Percentiles rank a stretch among this genome's conserved stretches.
phyloP scores from a whole-genome alignment of 192 early-diverging fungal genomes.

The Coemansia sp. region DNA sequence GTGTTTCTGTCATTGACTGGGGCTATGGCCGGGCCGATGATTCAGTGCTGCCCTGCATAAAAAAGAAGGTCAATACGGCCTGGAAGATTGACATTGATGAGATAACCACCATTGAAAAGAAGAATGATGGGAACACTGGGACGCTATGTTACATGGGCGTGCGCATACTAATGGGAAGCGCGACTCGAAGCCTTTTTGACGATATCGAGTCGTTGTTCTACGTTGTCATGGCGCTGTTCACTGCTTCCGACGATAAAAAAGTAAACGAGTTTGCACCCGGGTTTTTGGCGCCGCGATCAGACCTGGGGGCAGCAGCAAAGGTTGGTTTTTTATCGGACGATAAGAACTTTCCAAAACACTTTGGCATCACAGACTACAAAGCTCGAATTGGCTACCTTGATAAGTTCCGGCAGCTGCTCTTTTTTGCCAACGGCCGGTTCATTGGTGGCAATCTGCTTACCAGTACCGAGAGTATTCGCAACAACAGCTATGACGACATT shows the following conservation, averaged over 20 bases:
- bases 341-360: background rate
- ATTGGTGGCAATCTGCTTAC: too few relatives aligned
- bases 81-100: background rate
- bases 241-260: background rate
- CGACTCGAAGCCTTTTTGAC: background rate
- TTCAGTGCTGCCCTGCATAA: background rate
- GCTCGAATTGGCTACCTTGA: too few relatives aligned
- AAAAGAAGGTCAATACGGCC: background rate
- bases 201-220: slow-evolving; percentile 19
- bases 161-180: background rate
- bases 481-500: too few relatives aligned
- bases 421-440: too few relatives aligned
- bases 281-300: background rate
- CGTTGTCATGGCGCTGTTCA: background rate
- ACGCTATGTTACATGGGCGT: slow-evolving; percentile 5
- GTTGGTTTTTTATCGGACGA: background rate
- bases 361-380: background rate
- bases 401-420: too few relatives aligned
- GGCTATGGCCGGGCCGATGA: slow-evolving; percentile 1
- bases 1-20: slow-evolving; percentile 10
- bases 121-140: background rate
- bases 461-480: too few relatives aligned
- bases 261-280: background rate
- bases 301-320: background rate
- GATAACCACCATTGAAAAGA: background rate